Conservation (phyloP, 75 land plant species). For the Larix kaempferi region DNA sequence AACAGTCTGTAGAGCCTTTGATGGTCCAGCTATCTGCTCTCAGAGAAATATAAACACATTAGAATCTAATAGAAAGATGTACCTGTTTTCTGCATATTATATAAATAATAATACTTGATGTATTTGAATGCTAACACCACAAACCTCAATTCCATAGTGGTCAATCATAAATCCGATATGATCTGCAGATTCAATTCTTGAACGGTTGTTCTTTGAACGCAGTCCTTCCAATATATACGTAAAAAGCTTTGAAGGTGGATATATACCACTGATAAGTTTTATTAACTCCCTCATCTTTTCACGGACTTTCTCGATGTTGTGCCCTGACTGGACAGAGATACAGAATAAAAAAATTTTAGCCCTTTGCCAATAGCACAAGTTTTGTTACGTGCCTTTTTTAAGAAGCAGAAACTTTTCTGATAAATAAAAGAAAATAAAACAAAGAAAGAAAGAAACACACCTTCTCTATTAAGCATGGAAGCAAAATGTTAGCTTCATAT, state of each 20-base stretch:
- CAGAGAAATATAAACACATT: constrained; percentile 1
- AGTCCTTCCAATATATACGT: constrained; percentile 33
- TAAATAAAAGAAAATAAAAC: neutral
- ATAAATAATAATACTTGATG: neutral
- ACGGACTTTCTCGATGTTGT: constrained; percentile 51
- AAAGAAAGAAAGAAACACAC: constrained; percentile 4
- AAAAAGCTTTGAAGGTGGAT: constrained; percentile 40
- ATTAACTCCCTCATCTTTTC: constrained; percentile 48
- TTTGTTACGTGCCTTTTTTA: neutral
- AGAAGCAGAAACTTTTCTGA: neutral
- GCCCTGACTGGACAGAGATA: constrained; percentile 36
- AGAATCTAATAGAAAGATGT: neutral
- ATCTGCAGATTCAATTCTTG: constrained; percentile 48
- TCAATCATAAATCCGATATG: constrained; percentile 48
- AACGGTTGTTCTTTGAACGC: constrained; percentile 45
- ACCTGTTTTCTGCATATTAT: neutral
- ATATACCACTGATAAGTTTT: constrained; percentile 35
- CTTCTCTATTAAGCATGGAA: constrained; percentile 57
- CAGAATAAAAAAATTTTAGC: neutral
- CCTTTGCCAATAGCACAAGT: neutral
- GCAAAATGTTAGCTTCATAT: constrained; percentile 37
- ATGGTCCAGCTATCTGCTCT: constrained; percentile 32
- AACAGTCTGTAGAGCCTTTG: constrained; percentile 40
- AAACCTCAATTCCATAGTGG: constrained; percentile 43
- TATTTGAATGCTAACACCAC: neutral